A percentile compares a stretch with the other conserved stretches of the same genome.
These are phyloP conservation scores for Drechslerella stenobrocha DNA, from an alignment of 2,329 filamentous ascomycete genomes.

Conservation along the genomic window DNA sequence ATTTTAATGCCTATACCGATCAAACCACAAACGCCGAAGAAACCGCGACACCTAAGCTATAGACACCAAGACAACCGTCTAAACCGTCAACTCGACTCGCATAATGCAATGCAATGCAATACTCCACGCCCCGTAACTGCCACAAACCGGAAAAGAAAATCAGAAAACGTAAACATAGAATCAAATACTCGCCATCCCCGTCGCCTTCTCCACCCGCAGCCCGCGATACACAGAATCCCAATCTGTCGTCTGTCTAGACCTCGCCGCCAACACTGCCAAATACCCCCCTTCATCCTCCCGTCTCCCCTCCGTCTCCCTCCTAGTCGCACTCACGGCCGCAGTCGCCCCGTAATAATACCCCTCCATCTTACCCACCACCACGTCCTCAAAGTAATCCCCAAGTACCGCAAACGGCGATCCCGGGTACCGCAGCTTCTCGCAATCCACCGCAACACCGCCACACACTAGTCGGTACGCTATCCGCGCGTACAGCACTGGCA, in stretches of 20 bases:
- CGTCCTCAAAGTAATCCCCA: conserved; percentile 22
- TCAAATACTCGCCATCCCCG: conserved; percentile 25
- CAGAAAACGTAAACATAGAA: conserved; percentile 2
- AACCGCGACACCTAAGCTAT: too few species aligned
- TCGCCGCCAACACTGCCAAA: conserved; percentile 24
- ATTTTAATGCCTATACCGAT: too few species aligned
- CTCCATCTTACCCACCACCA: conserved; percentile 23
- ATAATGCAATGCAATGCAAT: too few species aligned
- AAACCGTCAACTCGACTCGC: too few species aligned
- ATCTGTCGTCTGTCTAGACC: conserved; percentile 30
- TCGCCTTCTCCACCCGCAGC: conserved; percentile 16
- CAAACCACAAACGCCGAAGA: too few species aligned
- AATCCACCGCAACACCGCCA: conserved; percentile 2
- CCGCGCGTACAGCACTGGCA: conserved; percentile 25
- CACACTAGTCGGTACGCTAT: conserved; percentile 17
- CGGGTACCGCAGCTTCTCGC: not conserved
- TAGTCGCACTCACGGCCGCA: too few species aligned
- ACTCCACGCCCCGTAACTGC: too few species aligned
- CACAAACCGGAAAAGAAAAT: too few species aligned
- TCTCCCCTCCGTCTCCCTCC: too few species aligned
- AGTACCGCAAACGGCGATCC: conserved; percentile 18
- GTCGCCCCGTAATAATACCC: conserved; percentile 19
- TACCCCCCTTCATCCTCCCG: conserved; percentile 4
- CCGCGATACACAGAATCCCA: conserved; percentile 31
- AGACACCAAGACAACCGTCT: too few species aligned